Percentiles rank a stretch among this genome's conserved stretches.
phyloP scores from a whole-genome alignment of 1,139 yeast genomes.

The Nakaseomyces delphensis region DNA sequence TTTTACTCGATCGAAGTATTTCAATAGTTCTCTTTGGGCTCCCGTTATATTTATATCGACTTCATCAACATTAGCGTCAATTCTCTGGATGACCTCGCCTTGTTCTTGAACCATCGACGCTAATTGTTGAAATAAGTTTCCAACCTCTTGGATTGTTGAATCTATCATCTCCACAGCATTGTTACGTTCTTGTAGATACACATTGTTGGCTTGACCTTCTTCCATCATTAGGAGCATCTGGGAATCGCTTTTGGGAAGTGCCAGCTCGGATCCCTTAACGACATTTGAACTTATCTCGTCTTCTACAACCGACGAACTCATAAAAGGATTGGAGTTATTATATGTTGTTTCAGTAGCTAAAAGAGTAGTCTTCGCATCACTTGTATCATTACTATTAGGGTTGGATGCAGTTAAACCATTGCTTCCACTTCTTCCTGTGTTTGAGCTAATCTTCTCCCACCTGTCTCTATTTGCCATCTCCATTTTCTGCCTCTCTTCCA shows the following conservation, averaged over 20 bases:
- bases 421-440: constrained; percentile 4
- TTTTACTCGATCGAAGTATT: constrained; percentile 80
- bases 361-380: neutral
- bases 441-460: constrained; percentile 63
- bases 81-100: constrained; percentile 90
- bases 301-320: constrained; percentile 30
- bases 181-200: constrained; percentile 76
- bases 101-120: constrained; percentile 98
- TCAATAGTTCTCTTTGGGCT: constrained; percentile 87
- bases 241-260: constrained; percentile 69
- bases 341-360: constrained; percentile 15
- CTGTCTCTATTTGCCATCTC: constrained; percentile 76
- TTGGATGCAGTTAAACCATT: constrained; percentile 8
- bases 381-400: constrained; percentile 4
- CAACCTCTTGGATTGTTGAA: constrained; percentile 91
- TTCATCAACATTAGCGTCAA: constrained; percentile 92
- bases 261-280: constrained; percentile 33
- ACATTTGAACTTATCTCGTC: constrained; percentile 30
- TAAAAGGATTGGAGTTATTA: constrained; percentile 32
- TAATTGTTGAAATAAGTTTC: constrained; percentile 85
- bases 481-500: constrained; percentile 77
- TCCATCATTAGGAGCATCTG: constrained; percentile 68
- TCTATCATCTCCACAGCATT: constrained; percentile 94
- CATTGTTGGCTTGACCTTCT: constrained; percentile 40
- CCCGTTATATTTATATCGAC: constrained; percentile 81